Conservation (phyloP, 2,329 filamentous ascomycete species). For the Colletotrichum brevisporum region DNA sequence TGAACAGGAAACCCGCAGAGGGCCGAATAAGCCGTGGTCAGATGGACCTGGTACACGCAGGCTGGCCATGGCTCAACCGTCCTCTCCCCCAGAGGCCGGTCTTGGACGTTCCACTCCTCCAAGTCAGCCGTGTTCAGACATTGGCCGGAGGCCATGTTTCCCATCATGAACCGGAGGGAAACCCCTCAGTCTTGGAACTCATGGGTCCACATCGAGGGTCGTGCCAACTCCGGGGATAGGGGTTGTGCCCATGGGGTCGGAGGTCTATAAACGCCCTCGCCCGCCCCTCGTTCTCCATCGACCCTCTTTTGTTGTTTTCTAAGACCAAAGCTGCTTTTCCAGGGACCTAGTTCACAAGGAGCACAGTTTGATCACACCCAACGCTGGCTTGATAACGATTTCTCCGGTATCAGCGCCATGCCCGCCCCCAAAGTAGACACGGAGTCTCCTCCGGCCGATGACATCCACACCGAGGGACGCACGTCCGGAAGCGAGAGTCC, state of each 20-base stretch:
- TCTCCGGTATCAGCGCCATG: slow-evolving; percentile 11
- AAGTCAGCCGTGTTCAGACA: slow-evolving; percentile 4
- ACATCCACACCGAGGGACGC: slow-evolving; percentile 2
- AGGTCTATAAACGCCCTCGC: slow-evolving; percentile 16
- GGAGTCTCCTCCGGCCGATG: slow-evolving; percentile 25
- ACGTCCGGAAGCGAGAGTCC: slow-evolving; percentile 21
- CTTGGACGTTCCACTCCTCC: slow-evolving; percentile 38
- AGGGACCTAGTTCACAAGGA: not conserved
- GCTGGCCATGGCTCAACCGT: slow-evolving; percentile 1
- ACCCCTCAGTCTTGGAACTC: slow-evolving; percentile 11
- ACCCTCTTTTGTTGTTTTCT: slow-evolving; percentile 1
- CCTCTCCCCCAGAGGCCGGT: slow-evolving; percentile 4
- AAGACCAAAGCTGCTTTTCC: not conserved
- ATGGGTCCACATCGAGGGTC: slow-evolving; percentile 1
- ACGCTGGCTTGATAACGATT: not conserved
- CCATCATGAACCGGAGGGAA: slow-evolving; percentile 2
- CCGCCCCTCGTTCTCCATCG: slow-evolving; percentile 4
- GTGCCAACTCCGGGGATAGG: not conserved
- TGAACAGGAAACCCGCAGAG: not conserved
- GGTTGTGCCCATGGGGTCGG: not conserved
- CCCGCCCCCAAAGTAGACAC: slow-evolving; percentile 26
- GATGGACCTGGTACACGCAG: not conserved
- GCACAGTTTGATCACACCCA: not conserved
- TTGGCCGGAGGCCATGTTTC: slow-evolving; percentile 22
- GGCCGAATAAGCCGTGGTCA: not conserved